Conservation (phyloP, 2,329 filamentous ascomycete genomes). For the Colletotrichum agaves region DNA sequence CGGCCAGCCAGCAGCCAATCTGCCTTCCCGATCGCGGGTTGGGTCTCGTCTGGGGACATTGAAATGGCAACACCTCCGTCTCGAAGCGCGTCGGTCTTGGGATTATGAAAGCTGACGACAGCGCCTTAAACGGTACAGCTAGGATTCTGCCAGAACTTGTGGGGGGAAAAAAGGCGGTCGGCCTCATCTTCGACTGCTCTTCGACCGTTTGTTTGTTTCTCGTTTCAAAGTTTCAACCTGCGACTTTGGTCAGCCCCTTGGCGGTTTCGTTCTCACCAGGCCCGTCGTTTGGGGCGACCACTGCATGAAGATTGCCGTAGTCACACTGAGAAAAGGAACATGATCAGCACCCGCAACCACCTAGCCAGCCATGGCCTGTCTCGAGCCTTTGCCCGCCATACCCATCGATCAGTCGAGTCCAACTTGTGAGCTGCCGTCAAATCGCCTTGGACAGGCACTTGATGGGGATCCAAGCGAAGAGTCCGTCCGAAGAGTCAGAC, state of each 20-base stretch:
- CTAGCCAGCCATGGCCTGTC: background rate
- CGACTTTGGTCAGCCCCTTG: conserved; percentile 25
- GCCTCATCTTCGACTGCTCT: background rate
- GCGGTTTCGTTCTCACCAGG: conserved; percentile 26
- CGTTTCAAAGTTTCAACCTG: conserved; percentile 35
- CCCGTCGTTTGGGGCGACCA: conserved; percentile 15
- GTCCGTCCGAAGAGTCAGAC: conserved; percentile 26
- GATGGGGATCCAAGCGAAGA: background rate
- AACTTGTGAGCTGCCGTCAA: conserved; percentile 1
- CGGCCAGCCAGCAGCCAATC: conserved; percentile 9
- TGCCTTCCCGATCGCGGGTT: conserved; percentile 17
- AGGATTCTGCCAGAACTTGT: background rate
- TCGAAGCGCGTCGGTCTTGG: conserved; percentile 1
- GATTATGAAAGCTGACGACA: conserved; percentile 12
- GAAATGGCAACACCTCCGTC: background rate
- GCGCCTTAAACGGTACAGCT: conserved; percentile 12
- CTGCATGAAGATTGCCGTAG: conserved; percentile 1
- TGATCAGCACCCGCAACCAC: conserved; percentile 10
- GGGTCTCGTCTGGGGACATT: conserved; percentile 1
- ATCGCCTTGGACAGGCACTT: background rate
- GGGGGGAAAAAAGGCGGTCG: conserved; percentile 8
- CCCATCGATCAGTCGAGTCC: background rate
- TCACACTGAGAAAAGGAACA: background rate
- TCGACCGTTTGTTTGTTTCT: conserved; percentile 22
- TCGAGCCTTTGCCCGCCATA: background rate